A percentile compares a stretch with the other conserved stretches of the same genome.
phyloP scores from a whole-genome alignment of 2,329 filamentous ascomycete genomes.

The Graphilbum sp. region DNA sequence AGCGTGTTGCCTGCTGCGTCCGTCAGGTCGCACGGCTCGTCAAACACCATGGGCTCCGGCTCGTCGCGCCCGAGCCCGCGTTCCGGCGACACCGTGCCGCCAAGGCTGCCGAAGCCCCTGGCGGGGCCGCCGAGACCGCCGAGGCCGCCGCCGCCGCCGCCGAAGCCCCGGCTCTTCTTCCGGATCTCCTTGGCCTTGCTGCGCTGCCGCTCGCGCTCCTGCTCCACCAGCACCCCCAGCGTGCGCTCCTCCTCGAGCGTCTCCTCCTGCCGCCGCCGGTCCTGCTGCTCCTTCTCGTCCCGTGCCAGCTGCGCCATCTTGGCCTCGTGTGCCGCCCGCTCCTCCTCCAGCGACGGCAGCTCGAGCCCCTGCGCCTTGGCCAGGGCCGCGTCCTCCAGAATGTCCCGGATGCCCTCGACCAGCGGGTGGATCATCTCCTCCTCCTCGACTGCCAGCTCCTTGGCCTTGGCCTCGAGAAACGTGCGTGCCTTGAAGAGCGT shows the following conservation, averaged over 20 bases:
- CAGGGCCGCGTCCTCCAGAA: slow-evolving; percentile 74
- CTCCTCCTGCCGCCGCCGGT: slow-evolving; percentile 37
- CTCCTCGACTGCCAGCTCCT: slow-evolving; percentile 31
- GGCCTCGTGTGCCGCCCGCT: slow-evolving; percentile 69
- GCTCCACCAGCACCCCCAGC: slow-evolving; percentile 53
- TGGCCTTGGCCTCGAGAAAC: slow-evolving; percentile 42
- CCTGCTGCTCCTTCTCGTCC: slow-evolving; percentile 36
- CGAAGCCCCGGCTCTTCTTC: slow-evolving; percentile 36
- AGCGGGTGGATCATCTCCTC: slow-evolving; percentile 49
- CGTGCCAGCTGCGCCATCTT: slow-evolving; percentile 33
- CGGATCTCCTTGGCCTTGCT: slow-evolving; percentile 48
- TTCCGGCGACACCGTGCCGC: background rate
- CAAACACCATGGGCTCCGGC: slow-evolving; percentile 37
- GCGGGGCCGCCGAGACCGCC: slow-evolving; percentile 17
- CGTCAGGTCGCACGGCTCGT: slow-evolving; percentile 46
- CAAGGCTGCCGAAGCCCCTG: background rate
- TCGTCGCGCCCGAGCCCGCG: slow-evolving; percentile 17
- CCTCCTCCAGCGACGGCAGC: slow-evolving; percentile 75
- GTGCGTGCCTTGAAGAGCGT: slow-evolving; percentile 56
- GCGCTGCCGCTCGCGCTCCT: slow-evolving; percentile 53
- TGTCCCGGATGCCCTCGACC: slow-evolving; percentile 51
- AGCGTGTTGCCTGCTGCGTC: slow-evolving; percentile 47
- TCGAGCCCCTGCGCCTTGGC: slow-evolving; percentile 59
- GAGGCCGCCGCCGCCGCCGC: slow-evolving; percentile 4
- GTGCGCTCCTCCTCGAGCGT: slow-evolving; percentile 52